phyloP scores from a whole-genome alignment of 371 early-diverging fungal genomes.

The Furculomyces boomerangus region DNA sequence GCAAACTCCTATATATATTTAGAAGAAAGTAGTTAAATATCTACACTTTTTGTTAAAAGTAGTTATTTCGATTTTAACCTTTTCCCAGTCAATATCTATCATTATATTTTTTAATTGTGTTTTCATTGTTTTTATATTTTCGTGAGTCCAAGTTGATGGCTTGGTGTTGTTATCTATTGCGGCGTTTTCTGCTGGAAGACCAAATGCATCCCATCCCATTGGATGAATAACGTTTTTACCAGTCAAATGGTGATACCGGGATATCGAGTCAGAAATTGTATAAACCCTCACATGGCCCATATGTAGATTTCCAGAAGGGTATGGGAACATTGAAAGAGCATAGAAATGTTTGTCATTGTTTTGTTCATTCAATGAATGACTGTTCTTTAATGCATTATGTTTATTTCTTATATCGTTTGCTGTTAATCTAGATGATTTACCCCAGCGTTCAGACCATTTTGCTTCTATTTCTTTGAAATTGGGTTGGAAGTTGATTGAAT shows the following conservation, averaged over 20 bases:
- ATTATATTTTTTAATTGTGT: conserved; percentile 51
- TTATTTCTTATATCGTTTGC: conserved; percentile 19
- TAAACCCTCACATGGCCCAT: conserved; percentile 93
- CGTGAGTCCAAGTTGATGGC: conserved; percentile 67
- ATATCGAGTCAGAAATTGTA: conserved; percentile 71
- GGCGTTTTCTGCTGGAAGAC: conserved; percentile 96
- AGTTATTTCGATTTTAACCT: conserved; percentile 22
- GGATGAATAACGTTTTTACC: conserved; percentile 65
- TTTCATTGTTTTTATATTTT: conserved; percentile 68
- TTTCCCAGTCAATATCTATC: conserved; percentile 79
- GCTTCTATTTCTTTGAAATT: conserved; percentile 23
- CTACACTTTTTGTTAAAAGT: background rate
- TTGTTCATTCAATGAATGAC: conserved; percentile 5
- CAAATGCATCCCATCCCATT: conserved; percentile 99
- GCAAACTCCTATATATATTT: conserved; percentile 40
- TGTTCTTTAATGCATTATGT: conserved; percentile 4
- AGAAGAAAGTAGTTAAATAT: conserved; percentile 5
- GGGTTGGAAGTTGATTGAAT: too few relatives aligned
- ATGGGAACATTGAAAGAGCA: conserved; percentile 86
- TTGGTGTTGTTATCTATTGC: conserved; percentile 73
- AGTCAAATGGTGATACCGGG: conserved; percentile 55
- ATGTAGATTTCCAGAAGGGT: conserved; percentile 81
- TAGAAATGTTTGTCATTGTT: conserved; percentile 32
- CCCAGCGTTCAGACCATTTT: conserved; percentile 41
- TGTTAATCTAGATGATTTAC: conserved; percentile 9